A percentile compares a stretch with the other conserved stretches of the same genome.
Evolutionary conservation across 257 asterid genomes (phyloP).

Genomic region (Capsicum rhomboideum): DNA sequence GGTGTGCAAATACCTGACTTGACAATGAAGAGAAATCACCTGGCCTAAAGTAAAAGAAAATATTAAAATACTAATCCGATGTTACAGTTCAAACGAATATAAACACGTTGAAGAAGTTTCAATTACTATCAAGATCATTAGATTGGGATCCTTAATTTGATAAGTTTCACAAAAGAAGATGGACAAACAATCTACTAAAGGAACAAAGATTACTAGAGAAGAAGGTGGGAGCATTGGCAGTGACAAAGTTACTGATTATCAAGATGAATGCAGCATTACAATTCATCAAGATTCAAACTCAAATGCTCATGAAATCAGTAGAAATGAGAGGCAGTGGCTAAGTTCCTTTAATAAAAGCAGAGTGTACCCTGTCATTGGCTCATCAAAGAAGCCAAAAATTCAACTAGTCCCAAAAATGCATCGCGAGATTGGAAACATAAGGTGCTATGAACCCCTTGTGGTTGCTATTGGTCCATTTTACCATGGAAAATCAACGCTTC

Average conservation of each 20-base stretch:
- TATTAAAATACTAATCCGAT: too few relatives aligned
- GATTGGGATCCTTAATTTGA: too few relatives aligned
- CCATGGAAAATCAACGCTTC: too few relatives aligned
- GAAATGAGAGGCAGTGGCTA: neutral
- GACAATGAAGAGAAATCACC: neutral
- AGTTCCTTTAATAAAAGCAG: neutral
- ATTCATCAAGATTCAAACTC: neutral
- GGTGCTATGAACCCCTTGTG: neutral
- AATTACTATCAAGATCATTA: neutral
- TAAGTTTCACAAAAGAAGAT: too few relatives aligned
- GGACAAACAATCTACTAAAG: neutral
- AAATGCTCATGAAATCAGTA: neutral
- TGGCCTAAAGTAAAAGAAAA: neutral
- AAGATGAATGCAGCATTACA: too few relatives aligned
- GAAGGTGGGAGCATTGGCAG: neutral
- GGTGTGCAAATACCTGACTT: neutral
- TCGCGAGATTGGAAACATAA: neutral
- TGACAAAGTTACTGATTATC: too few relatives aligned
- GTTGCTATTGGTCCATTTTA: too few relatives aligned
- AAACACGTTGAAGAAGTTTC: too few relatives aligned
- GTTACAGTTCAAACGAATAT: neutral
- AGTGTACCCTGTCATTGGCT: neutral
- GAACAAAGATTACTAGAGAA: neutral
- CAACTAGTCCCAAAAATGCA: neutral
- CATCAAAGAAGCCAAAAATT: neutral